Conservation (phyloP, 257 asterid species). For the Nicotiana noctiflora region DNA sequence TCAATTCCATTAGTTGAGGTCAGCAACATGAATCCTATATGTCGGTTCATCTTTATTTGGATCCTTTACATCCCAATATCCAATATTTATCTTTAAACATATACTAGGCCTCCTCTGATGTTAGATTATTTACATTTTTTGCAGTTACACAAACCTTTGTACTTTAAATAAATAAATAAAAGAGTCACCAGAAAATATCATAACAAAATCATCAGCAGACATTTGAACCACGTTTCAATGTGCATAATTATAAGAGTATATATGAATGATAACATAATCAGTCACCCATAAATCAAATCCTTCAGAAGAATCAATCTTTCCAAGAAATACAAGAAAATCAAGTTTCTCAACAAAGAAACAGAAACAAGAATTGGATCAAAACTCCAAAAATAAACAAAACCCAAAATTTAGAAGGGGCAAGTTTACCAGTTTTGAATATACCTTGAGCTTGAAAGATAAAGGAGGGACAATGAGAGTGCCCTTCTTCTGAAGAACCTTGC, state of each 20-base stretch:
- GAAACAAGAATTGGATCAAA: background rate
- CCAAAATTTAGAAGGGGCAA: background rate
- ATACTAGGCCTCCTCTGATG: background rate
- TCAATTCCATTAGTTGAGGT: background rate
- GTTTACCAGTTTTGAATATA: constrained; percentile 7
- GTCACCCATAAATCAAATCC: background rate
- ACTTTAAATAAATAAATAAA: background rate
- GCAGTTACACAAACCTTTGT: background rate
- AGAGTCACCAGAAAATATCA: background rate
- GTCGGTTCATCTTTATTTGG: background rate
- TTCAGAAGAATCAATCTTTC: background rate
- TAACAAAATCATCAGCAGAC: background rate
- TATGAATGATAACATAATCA: background rate
- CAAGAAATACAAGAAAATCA: background rate
- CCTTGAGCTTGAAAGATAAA: constrained; percentile 98
- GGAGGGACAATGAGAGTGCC: constrained; percentile 99
- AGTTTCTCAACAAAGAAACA: background rate
- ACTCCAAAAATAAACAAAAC: background rate
- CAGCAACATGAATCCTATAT: background rate
- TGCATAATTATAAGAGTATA: background rate
- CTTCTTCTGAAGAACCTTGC: constrained; percentile 95
- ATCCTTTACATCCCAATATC: background rate
- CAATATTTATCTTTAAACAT: background rate
- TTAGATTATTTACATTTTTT: background rate
- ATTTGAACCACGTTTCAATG: background rate